Evolutionary conservation across 768 basidiomycete species (phyloP), one percentile per base, ranked within the genome.

Genomic region (Tricholoma terreum): DNA sequence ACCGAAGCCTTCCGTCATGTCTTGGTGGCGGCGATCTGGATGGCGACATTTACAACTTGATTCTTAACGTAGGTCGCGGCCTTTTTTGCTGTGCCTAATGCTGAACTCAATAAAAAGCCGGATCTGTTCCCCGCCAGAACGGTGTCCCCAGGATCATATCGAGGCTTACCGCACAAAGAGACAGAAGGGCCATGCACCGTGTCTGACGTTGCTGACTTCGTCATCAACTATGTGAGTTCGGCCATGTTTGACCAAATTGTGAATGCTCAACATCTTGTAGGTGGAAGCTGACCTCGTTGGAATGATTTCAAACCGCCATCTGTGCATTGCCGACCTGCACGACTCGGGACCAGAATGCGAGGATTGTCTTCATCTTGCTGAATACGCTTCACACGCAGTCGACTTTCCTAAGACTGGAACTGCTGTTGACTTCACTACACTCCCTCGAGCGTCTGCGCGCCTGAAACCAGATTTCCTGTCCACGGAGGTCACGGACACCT

Each of bases 1-100:
- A 69, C 35, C 73, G 80, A 53, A 67, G 78, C 15, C 58, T 83
- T 11, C 75, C 80, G 1, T 78, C 77, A 10, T 74, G 72, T 57
- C 74, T 83, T 14, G 81, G 81, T 24, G 82, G 81, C 21, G 82
- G 82, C 7, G 81, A 83, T 65, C 66, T 82, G 46, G 81, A 83
- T 59, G 81, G 80, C 4, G 80, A 82, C 53, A 75, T 78, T 19
- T 83, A 79, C 54, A 80, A 80, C 63, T 38, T 81, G n/a, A 76
- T 80, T 46, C 67, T 75, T 35, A 72, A 78, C 54, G 77, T 78
- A 36, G 61, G 70, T 65, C 50, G 7, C 36, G 1, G 17, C 34
- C 17, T 17, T 4, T 17, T 58, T 56, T 40, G 36, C 31, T 14
- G 53, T 55, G 30, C 31, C 46, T 31, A 24, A 30, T n/a, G 27